Evolutionary conservation across 2,329 filamentous ascomycete species (phyloP), one percentile per base, ranked within the genome.

Genomic region (Colletotrichum sp.): DNA sequence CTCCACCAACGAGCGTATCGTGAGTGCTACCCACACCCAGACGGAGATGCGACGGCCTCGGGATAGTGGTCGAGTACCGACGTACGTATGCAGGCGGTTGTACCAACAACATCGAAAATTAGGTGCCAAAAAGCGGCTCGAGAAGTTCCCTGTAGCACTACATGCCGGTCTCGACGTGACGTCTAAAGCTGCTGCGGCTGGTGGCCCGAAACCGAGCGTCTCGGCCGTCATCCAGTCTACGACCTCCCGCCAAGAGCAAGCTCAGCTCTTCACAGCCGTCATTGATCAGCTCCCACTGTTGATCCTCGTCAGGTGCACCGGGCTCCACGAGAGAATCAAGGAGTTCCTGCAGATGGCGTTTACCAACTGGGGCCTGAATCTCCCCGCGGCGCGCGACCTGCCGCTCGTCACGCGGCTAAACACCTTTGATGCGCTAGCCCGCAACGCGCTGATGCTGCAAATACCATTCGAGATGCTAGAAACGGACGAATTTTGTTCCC

Each of bases 1-100:
- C 65, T 82, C 61, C 80, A 81, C 59, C 79, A 82, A 64, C 65
- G 81, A 74, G 78, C 78, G 32, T 74, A 73, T n/a, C 68, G 79
- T 79, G 71, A 71, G 72, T 69, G 30, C 57, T 48, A 28, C 52
- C 67, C 55, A 59, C 55, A 59, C 26, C 55, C 55, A 59, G 55
- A 18, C 55, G 12, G 26, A 59, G 16, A 59, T 21, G 55, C 14
- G 55, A 26, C 39, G 21, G 24, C 55, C 55, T 24, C 55, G 14
- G 21, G n/a, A 28, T 59, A 59, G 21, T 28, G 55, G n/a, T 12
- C 18, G 18, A 48, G 39, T 36, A 16, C 14, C 32, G 6, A 7
- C 32, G 34, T 36, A 36, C 34, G 34, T 43, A n/a, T 43, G 18
- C 39, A n/a, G 39, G 39, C 18, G 36, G 39, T 43, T 48, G 39